Base-by-base conservation (phyloP, 108 stramenopile genomes). In the Pseudonitzschia multiseries region DNA sequence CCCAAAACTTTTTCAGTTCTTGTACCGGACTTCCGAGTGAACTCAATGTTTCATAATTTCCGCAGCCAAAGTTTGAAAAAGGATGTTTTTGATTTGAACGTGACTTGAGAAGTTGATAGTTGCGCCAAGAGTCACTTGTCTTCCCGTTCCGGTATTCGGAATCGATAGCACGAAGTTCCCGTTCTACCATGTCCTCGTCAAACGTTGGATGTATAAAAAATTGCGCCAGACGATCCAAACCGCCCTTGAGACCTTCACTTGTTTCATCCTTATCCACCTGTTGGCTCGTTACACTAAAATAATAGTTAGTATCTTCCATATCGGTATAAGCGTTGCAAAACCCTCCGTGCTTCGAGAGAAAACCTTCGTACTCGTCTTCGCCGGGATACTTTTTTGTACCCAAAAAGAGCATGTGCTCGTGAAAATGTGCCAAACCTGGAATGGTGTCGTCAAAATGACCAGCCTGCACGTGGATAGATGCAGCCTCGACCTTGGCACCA, bases 141-240 rank as follows among this genome's bases (percentile, higher is more conserved):
- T 93, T 80, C 46, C 93, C 90, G 72, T 98, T 99, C 56, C 86
- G 77, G 79, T 98, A 96, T 78, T 99, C 99, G 32, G 92, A 95
- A 76, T 99, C 96, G 15, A 99, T 95, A 8, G 98, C 98, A 51
- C 91, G 76, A 14, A 99, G 68, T 79, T 99, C 99, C 24, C 97
- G 84, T 42, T 93, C 97, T 17, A 95, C 87, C 81, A 93, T 89
- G 46, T 78, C 73, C 54, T 79, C 70, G 22, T 90, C 89, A 80
- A 99, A 98, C 6, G 85, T 69, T n/a, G 99, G 99, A 5, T 87
- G 65, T n/a, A 96, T 86, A 74, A 99, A 99, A 78, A 99, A 99
- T 68, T 95, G 93, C 8, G 96, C 84, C 57, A 99, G 94, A 33
- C 96, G 84, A 77, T 99, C 98, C 65, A 99, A 73, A 32, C 93